These are phyloP conservation scores for Grosmannia serpens DNA, from an alignment of 2,329 filamentous ascomycete genomes.

Conservation along the genomic window DNA sequence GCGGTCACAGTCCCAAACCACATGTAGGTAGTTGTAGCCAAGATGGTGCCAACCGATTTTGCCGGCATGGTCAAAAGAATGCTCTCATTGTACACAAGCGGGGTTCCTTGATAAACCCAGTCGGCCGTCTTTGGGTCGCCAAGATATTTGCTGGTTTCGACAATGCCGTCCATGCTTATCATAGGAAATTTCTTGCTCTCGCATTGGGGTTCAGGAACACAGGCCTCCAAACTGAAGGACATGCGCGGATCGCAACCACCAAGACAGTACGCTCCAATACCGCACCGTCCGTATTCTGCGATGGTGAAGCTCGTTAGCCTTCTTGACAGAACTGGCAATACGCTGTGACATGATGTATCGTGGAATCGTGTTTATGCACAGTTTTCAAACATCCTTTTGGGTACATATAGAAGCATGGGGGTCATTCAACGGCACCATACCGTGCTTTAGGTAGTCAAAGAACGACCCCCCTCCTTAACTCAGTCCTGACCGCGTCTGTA, in stretches of 20 bases:
- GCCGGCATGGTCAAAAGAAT: slow-evolving; percentile 83
- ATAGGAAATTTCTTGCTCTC: slow-evolving; percentile 63
- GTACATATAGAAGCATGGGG: not conserved
- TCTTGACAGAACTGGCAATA: not conserved
- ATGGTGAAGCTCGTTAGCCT: not conserved
- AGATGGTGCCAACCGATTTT: slow-evolving; percentile 72
- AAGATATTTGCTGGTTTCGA: slow-evolving; percentile 68
- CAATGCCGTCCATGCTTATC: slow-evolving; percentile 56
- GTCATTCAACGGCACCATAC: no score
- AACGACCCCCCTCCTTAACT: no score
- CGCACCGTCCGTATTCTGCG: slow-evolving; percentile 89
- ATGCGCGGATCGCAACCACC: slow-evolving; percentile 86
- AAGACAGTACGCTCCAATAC: slow-evolving; percentile 87
- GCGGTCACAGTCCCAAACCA: slow-evolving; percentile 95
- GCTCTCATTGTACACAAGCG: slow-evolving; percentile 49
- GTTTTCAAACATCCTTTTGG: not conserved
- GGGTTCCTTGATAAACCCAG: slow-evolving; percentile 79
- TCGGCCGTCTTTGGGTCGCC: slow-evolving; percentile 70
- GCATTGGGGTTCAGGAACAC: slow-evolving; percentile 76
- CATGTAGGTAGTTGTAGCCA: slow-evolving; percentile 72
- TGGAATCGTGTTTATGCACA: not conserved
- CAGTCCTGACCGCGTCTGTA: no score
- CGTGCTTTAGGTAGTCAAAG: no score
- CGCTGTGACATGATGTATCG: not conserved
- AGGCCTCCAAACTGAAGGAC: slow-evolving; percentile 75